A percentile compares a stretch with the other conserved stretches of the same genome.
These are phyloP conservation scores for Lachnellula hyalina DNA, from an alignment of 2,329 filamentous ascomycete genomes.

Conservation along the genomic window DNA sequence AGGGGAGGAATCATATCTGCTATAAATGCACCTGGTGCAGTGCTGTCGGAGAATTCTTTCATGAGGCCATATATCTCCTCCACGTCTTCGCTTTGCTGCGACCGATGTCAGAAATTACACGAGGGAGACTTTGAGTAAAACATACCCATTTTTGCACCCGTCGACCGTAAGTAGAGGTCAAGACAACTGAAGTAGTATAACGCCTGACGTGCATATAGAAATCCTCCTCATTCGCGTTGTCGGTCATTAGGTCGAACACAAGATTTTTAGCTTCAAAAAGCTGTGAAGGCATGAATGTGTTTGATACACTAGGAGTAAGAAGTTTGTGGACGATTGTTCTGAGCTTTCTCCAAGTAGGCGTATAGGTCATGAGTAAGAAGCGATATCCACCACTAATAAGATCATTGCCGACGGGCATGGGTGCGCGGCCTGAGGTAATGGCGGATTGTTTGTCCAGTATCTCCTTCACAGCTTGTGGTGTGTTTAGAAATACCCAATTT, in stretches of 20 bases:
- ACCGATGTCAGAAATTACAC: not conserved
- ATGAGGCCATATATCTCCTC: constrained; percentile 5
- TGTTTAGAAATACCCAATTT: constrained; percentile 41
- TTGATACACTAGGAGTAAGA: constrained; percentile 33
- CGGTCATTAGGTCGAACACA: constrained; percentile 35
- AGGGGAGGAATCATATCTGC: constrained; percentile 33
- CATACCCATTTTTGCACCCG: constrained; percentile 1
- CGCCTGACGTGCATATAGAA: constrained; percentile 28
- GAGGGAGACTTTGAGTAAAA: not conserved
- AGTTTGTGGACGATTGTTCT: constrained; percentile 36
- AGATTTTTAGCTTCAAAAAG: constrained; percentile 42
- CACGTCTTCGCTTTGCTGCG: constrained; percentile 26
- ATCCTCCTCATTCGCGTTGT: constrained; percentile 29
- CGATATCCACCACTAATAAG: constrained; percentile 36
- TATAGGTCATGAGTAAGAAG: constrained; percentile 39
- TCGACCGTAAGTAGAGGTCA: constrained; percentile 13
- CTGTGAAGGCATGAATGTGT: constrained; percentile 38
- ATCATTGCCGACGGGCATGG: constrained; percentile 36
- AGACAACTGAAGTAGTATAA: constrained; percentile 6
- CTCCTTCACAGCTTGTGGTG: constrained; percentile 39
- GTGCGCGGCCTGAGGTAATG: constrained; percentile 33
- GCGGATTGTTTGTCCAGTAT: constrained; percentile 38
- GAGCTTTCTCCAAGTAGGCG: constrained; percentile 35
- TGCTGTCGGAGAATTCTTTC: constrained; percentile 21
- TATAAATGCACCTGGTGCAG: constrained; percentile 34